These are phyloP conservation scores for Phytophthora niederhauseri DNA, from an alignment of 352 stramenopile genomes.

Conservation along the genomic window DNA sequence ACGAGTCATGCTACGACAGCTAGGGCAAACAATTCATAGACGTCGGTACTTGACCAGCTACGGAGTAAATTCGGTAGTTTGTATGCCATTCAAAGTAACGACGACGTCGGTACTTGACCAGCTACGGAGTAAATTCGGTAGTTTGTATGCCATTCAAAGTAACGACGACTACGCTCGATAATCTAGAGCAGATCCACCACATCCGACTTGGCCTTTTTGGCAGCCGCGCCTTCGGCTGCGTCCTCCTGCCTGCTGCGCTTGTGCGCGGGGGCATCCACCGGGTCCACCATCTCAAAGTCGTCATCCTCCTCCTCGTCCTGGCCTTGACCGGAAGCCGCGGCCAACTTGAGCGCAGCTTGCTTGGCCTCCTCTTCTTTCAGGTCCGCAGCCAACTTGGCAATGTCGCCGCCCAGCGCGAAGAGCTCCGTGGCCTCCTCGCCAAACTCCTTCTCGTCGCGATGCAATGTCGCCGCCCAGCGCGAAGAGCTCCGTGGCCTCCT, in stretches of 20 bases:
- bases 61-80: background rate
- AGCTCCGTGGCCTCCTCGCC: slow-evolving; percentile 71
- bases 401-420: slow-evolving; percentile 78
- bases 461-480: slow-evolving; percentile 72
- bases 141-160: background rate
- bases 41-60: no score
- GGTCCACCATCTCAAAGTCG: slow-evolving; percentile 34
- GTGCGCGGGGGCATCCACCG: slow-evolving; percentile 19
- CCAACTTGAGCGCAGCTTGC: slow-evolving; percentile 32
- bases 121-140: background rate
- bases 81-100: background rate
- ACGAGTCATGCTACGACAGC: no score
- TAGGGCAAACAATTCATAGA: no score
- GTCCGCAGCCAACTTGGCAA: slow-evolving; percentile 59
- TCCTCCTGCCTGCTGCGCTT: slow-evolving; percentile 32
- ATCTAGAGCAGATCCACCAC: slow-evolving; percentile 28
- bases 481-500: slow-evolving; percentile 78
- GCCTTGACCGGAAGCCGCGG: slow-evolving; percentile 8
- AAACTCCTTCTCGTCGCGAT: slow-evolving; percentile 65
- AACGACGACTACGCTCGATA: slow-evolving; percentile 14
- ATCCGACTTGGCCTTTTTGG: slow-evolving; percentile 39
- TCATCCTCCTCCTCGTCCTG: slow-evolving; percentile 37
- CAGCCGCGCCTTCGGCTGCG: slow-evolving; percentile 1
- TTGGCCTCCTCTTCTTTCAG: slow-evolving; percentile 46
- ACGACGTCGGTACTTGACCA: background rate